Evolutionary conservation across 805 yeast species (phyloP).

Genomic region (Ogataea philodendri): DNA sequence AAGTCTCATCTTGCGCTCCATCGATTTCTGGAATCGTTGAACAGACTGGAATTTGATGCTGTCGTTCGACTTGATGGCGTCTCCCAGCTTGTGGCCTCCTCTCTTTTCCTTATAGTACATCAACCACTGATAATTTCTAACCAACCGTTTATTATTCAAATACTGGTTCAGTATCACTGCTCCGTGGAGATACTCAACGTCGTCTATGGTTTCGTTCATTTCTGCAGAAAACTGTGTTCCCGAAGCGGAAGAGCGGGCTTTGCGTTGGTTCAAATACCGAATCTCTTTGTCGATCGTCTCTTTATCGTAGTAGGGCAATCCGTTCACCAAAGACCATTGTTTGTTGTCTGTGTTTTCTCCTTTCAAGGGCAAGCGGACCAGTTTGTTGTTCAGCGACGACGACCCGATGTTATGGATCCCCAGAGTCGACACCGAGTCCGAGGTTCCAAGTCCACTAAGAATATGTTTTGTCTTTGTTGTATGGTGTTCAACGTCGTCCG

Average conservation of each 20-base stretch:
- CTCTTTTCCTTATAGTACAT: conserved; percentile 45
- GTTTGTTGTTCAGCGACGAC: conserved; percentile 27
- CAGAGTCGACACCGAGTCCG: conserved; percentile 28
- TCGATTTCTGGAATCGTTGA: conserved; percentile 32
- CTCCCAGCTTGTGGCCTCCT: conserved; percentile 35
- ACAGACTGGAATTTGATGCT: conserved; percentile 22
- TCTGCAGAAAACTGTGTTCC: conserved; percentile 30
- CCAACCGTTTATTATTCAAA: conserved; percentile 40
- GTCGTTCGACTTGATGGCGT: conserved; percentile 16
- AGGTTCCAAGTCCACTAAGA: conserved; percentile 24
- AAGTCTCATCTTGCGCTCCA: conserved; percentile 22
- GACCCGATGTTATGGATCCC: conserved; percentile 27
- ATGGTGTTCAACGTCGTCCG: conserved; percentile 31
- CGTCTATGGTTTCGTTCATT: conserved; percentile 38
- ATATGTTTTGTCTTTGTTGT: conserved; percentile 28
- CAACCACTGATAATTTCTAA: conserved; percentile 47
- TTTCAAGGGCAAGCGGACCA: conserved; percentile 30
- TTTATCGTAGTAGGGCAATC: conserved; percentile 43
- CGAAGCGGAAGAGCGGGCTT: conserved; percentile 30
- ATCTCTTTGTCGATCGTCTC: conserved; percentile 26
- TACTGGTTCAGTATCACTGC: conserved; percentile 45
- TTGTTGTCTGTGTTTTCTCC: conserved; percentile 17
- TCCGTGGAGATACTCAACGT: conserved; percentile 50
- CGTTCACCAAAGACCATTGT: conserved; percentile 33
- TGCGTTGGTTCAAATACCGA: conserved; percentile 24